Evolutionary conservation across 1,139 yeast genomes (phyloP), one percentile per base, ranked within the genome.

Genomic region (Yamadazyma conglobata): DNA sequence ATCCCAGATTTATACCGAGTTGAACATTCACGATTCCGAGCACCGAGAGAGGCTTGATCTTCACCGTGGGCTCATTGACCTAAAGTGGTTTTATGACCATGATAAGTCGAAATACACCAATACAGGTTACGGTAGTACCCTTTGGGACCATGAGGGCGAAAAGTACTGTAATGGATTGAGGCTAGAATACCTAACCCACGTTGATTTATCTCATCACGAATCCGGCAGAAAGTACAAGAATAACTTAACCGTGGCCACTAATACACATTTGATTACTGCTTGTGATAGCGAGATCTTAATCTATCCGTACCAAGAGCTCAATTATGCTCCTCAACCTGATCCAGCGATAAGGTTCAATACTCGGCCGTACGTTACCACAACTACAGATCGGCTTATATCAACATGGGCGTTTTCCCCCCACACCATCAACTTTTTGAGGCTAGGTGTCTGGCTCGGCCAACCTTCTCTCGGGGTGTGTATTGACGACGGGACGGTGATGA

Each of bases 381-480:
- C 58, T 1, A 39, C 56, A 0, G 76, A 69, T 37, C 35, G 70
- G 13, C 40, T 54, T 12, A 47, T 55, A 2, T 62, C 79, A 1
- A 69, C 78, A 0, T 67, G 71, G 70, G 74, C 75, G 0, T 57
- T 57, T 36, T 62, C 54, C 29, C 85, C 86, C 0, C 84, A 78
- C 44, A 65, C 77, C 0, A 64, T 79, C 27, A 81, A 80, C 42
- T 69, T 50, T 40, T 34, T 73, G 1, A 64, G 57, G 6, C 30
- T 44, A 1, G 42, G 51, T 23, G 40, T 45, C 3, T 42, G 45
- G 33, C 59, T 64, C 15, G 64, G 56, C 0, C 40, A 45, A 15
- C 67, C 64, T 19, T 63, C 69, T 0, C 40, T 80, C 10, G 68
- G 60, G 0, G 66, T 64, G 2, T 75, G 81, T 23, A 44, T 63